Conservation (phyloP, 2,329 filamentous ascomycete species). For the Helotiales sp. region DNA sequence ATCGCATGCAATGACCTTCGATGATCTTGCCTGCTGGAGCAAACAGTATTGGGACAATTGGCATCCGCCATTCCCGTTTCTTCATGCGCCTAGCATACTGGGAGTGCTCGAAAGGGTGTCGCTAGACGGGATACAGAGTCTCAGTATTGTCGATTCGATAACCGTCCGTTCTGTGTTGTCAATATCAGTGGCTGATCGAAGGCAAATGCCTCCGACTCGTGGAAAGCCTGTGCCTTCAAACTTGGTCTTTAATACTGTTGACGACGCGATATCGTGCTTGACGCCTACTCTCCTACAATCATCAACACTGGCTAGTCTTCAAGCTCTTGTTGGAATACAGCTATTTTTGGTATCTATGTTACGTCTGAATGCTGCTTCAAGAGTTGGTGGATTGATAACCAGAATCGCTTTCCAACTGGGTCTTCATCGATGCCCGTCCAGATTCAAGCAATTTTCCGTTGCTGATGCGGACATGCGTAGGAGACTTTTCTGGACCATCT, state of each 20-base stretch:
- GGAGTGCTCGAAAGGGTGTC: constrained; percentile 51
- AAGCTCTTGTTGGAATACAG: constrained; percentile 58
- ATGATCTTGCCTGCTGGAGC: constrained; percentile 55
- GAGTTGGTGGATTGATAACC: constrained; percentile 58
- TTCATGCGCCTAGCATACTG: constrained; percentile 58
- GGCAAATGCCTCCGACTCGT: constrained; percentile 45
- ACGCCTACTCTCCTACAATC: constrained; percentile 53
- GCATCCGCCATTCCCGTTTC: constrained; percentile 61
- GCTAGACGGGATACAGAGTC: constrained; percentile 39
- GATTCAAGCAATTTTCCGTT: constrained; percentile 55
- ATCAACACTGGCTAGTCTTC: constrained; percentile 52
- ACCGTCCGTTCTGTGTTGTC: constrained; percentile 57
- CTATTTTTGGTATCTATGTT: constrained; percentile 61
- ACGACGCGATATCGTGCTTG: constrained; percentile 55
- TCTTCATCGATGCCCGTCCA: constrained; percentile 60
- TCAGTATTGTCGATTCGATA: constrained; percentile 47
- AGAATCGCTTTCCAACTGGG: constrained; percentile 62
- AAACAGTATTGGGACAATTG: constrained; percentile 61
- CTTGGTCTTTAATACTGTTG: constrained; percentile 54
- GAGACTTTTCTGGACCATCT: constrained; percentile 62
- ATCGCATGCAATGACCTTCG: constrained; percentile 46
- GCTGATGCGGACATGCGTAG: constrained; percentile 55
- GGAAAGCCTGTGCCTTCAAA: constrained; percentile 46
- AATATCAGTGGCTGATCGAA: constrained; percentile 57
- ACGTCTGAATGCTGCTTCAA: constrained; percentile 60